phyloP scores from a whole-genome alignment of 2,329 filamentous ascomycete genomes.

The Xylaria digitata region DNA sequence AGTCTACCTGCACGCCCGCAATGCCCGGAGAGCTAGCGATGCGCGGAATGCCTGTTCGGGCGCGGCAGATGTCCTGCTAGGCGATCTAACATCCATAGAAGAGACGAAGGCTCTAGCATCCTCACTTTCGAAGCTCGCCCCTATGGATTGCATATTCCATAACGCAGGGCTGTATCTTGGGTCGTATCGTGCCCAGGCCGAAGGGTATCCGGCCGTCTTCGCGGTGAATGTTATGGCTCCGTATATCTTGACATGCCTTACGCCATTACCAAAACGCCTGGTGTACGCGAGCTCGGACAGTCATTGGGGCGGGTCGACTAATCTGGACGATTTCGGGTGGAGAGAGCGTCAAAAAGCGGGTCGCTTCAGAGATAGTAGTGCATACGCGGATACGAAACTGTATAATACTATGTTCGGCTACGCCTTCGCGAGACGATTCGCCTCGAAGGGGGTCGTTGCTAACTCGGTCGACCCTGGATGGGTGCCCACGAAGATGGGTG shows the following conservation, averaged over 20 bases:
- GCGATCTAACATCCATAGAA: constrained; percentile 62
- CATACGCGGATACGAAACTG: constrained; percentile 66
- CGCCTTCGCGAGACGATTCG: constrained; percentile 60
- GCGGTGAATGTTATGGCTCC: constrained; percentile 69
- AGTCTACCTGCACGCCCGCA: constrained; percentile 69
- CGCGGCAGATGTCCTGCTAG: constrained; percentile 62
- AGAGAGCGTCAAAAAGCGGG: constrained; percentile 35
- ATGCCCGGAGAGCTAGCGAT: constrained; percentile 61
- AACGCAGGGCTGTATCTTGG: constrained; percentile 62
- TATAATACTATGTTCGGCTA: constrained; percentile 67
- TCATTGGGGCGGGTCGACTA: constrained; percentile 56
- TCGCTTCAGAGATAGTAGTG: constrained; percentile 16
- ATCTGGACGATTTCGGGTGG: constrained; percentile 51
- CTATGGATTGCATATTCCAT: constrained; percentile 67
- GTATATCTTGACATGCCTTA: constrained; percentile 65
- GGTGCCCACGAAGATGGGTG: constrained; percentile 67
- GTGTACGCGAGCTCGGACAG: constrained; percentile 63
- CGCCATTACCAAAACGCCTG: constrained; percentile 58
- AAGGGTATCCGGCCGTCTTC: constrained; percentile 59
- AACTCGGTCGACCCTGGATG: constrained; percentile 64
- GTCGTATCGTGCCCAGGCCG: constrained; percentile 52
- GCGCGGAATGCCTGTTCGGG: constrained; percentile 60
- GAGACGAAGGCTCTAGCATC: constrained; percentile 63
- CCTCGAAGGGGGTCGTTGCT: constrained; percentile 53
- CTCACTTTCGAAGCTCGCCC: constrained; percentile 60